These are phyloP conservation scores for Austroboletus olivaceoglutinosus DNA, from an alignment of 1,284 basidiomycete genomes.

Conservation along the genomic window DNA sequence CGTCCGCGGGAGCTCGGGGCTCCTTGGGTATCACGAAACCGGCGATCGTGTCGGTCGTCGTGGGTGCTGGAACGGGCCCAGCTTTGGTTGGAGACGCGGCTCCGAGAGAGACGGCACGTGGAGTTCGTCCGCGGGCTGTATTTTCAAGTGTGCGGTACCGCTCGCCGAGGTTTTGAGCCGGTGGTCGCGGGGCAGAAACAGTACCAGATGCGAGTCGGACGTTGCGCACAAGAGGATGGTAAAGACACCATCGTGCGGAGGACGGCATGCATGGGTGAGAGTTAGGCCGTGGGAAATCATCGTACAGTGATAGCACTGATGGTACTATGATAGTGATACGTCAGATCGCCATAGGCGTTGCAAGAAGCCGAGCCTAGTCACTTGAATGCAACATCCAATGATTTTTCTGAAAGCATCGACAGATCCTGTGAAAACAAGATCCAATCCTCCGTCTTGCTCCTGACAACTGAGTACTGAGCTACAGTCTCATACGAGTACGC, in stretches of 20 bases:
- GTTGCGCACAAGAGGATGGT: not conserved
- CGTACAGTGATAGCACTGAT: no score
- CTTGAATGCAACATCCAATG: no score
- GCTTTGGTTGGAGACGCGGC: constrained; percentile 2
- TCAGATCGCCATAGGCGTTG: no score
- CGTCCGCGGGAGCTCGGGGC: constrained; percentile 58
- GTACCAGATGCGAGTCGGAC: constrained; percentile 11
- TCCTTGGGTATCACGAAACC: constrained; percentile 60
- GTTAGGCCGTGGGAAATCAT: not conserved
- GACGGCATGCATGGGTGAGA: constrained; percentile 16
- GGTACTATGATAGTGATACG: no score
- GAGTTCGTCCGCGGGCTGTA: constrained; percentile 46
- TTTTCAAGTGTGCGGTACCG: constrained; percentile 57
- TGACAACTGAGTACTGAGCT: no score
- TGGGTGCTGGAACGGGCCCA: not conserved
- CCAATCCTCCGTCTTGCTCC: no score
- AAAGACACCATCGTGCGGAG: constrained; percentile 8
- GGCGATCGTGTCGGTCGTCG: constrained; percentile 28
- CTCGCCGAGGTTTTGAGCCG: constrained; percentile 50
- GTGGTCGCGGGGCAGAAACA: constrained; percentile 22
- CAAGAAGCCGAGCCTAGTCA: no score
- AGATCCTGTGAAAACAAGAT: no score
- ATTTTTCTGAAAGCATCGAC: no score
- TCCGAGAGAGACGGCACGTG: constrained; percentile 21
- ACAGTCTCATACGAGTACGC: no score